Evolutionary conservation across 2,329 filamentous ascomycete species (phyloP).

Genomic region (Aspergillus sp.): DNA sequence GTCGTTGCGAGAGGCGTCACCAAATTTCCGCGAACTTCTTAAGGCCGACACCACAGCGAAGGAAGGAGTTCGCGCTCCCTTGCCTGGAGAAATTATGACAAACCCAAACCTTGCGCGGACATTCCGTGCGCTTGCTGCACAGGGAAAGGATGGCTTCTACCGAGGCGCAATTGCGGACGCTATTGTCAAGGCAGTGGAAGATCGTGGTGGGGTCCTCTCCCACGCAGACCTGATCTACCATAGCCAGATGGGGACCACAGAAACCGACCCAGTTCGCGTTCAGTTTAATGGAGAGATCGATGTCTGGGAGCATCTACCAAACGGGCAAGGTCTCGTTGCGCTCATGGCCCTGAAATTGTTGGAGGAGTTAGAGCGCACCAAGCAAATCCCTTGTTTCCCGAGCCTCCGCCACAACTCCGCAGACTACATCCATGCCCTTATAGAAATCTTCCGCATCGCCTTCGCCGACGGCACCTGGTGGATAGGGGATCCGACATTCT

Average conservation of each 20-base stretch:
- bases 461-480: constrained; percentile 93
- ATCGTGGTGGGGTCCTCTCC: constrained; percentile 76
- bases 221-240: constrained; percentile 82
- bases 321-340: constrained; percentile 93
- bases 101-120: constrained; percentile 81
- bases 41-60: constrained; percentile 72
- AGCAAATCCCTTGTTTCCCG: constrained; percentile 73
- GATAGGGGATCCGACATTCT: constrained; percentile 78
- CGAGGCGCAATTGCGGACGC: constrained; percentile 79
- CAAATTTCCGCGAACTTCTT: constrained; percentile 85
- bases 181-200: constrained; percentile 75
- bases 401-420: constrained; percentile 78
- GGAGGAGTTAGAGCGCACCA: constrained; percentile 77
- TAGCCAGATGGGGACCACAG: constrained; percentile 71
- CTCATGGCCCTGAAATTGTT: constrained; percentile 93
- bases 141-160: constrained; percentile 93
- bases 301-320: constrained; percentile 95
- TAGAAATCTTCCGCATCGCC: constrained; percentile 84
- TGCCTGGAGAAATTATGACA: constrained; percentile 83
- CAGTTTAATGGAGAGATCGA: constrained; percentile 78
- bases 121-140: constrained; percentile 74
- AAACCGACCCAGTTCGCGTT: constrained; percentile 81
- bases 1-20: constrained; percentile 71
- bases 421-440: constrained; percentile 80
- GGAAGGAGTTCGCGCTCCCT: constrained; percentile 74